Base-by-base conservation (phyloP, 805 yeast genomes). In the Aciculoconidium aculeatum region DNA sequence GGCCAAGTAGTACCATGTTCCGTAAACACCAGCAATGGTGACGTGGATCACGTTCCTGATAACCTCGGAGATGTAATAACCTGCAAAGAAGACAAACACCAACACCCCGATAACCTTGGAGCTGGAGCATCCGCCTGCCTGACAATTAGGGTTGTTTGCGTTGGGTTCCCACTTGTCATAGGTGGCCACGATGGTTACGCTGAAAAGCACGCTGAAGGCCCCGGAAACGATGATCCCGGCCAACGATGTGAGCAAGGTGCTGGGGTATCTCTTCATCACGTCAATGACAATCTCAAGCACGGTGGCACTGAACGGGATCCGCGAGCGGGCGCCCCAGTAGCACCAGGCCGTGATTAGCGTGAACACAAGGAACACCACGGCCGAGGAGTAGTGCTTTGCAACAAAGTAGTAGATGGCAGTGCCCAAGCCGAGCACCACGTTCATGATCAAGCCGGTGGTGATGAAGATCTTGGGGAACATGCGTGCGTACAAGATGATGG, bases 1-100 rank as follows among this genome's bases (percentile, higher is more conserved):
- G 11, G 81, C 71, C 54, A 82, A 70, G 55, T 85, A 88, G 55
- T 84, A 87, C 96, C 96, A 88, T 6, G 90, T 73, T 7, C 96
- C 96, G 51, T 73, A 88, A 11, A 86, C 75, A 15, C 95, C 95
- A 14, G 90, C 70, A 26, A 85, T 77, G 1, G 87, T 74, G 13
- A 80, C 82, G 48, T 88, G 94, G 20, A 86, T 77, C 10, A 83
- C 67, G 45, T 83, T 86, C 56, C 78, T 77, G 34, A 84, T 64
- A 11, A 87, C 92, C 55, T 86, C 96, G 16, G 92, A 72, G 36
- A 86, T 73, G 52, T 75, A 81, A 51, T 73, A 87, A 11, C 94
- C 95, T 4, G 90, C 81, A 53, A 88, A 84, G 40, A 86, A 75
- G 5, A 80, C 75, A 54, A 72, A 80, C 15, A 86, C 75, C 37